phyloP scores from a whole-genome alignment of 179 eudicot genomes.

The Nepenthes alata region DNA sequence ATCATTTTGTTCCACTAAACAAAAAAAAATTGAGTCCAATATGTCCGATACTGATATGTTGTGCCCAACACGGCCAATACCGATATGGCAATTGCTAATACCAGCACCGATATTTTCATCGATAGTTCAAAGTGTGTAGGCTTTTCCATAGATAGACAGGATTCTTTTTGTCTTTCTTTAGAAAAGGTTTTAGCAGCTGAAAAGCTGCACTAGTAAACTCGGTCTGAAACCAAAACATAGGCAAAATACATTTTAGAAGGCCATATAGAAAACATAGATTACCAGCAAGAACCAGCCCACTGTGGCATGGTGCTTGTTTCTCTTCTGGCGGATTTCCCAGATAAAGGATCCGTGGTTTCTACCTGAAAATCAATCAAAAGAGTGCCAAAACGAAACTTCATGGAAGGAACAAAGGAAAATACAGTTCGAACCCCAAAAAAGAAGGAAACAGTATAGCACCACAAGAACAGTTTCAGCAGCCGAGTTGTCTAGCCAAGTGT shows the following conservation, averaged over 20 bases:
- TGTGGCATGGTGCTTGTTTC: constrained; percentile 99
- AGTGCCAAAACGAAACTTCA: not conserved
- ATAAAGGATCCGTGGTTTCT: constrained; percentile 51
- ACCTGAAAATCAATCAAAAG: constrained; percentile 39
- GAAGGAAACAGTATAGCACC: not conserved
- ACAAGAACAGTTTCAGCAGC: not conserved
- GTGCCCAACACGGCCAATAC: too few species aligned
- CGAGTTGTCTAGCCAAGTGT: not conserved
- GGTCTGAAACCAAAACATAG: not conserved
- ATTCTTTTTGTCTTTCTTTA: too few species aligned
- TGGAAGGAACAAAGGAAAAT: not conserved
- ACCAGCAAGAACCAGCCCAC: constrained; percentile 99
- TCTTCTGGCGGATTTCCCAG: constrained; percentile 70
- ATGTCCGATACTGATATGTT: too few species aligned
- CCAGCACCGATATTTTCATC: too few species aligned
- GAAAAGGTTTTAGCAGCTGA: not conserved
- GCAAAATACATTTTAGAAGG: not conserved
- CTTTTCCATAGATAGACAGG: too few species aligned
- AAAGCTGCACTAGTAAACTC: not conserved
- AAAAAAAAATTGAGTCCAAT: too few species aligned
- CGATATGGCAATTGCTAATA: too few species aligned
- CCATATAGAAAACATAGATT: constrained; percentile 7
- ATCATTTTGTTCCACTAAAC: too few species aligned
- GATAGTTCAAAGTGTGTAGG: too few species aligned
- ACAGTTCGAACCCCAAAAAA: not conserved